phyloP scores from a whole-genome alignment of 139 green algal genomes.

The Ettlia oleoabundans region DNA sequence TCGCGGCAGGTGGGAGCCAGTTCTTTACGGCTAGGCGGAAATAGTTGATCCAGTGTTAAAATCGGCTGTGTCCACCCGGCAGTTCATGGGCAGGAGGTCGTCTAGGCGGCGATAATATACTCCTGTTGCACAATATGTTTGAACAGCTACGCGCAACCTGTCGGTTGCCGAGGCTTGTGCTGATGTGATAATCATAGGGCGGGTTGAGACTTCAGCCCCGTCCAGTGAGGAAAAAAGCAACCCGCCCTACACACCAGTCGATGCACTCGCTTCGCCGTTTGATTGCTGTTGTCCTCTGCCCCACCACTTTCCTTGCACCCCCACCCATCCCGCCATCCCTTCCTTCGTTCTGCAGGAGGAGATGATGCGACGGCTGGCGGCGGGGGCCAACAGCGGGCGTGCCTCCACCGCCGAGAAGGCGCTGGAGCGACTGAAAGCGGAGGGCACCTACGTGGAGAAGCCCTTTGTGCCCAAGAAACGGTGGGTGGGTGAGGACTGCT shows the following conservation, averaged over 20 bases:
- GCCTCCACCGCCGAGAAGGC: conserved; percentile 91
- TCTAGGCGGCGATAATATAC: too few relatives aligned
- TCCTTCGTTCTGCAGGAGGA: conserved; percentile 55
- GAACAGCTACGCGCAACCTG: too few relatives aligned
- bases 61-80: too few relatives aligned
- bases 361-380: conserved; percentile 74
- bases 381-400: conserved; percentile 73
- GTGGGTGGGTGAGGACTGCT: conserved; percentile 37
- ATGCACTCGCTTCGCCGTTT: too few relatives aligned
- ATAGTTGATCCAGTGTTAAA: too few relatives aligned
- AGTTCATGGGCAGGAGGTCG: too few relatives aligned
- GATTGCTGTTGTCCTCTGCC: too few relatives aligned
- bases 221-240: neutral
- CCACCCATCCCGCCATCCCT: too few relatives aligned
- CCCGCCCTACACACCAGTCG: too few relatives aligned
- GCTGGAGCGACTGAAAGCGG: conserved; percentile 85
- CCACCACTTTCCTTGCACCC: too few relatives aligned
- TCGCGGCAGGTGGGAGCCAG: conserved; percentile 72
- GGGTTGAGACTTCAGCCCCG: neutral
- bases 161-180: neutral
- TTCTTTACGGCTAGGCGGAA: too few relatives aligned
- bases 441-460: conserved; percentile 80
- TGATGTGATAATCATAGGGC: neutral
- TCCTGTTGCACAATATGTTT: too few relatives aligned
- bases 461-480: conserved; percentile 84